Conservation (phyloP, 2,329 filamentous ascomycete genomes). For the Pseudopithomyces chartarum region DNA sequence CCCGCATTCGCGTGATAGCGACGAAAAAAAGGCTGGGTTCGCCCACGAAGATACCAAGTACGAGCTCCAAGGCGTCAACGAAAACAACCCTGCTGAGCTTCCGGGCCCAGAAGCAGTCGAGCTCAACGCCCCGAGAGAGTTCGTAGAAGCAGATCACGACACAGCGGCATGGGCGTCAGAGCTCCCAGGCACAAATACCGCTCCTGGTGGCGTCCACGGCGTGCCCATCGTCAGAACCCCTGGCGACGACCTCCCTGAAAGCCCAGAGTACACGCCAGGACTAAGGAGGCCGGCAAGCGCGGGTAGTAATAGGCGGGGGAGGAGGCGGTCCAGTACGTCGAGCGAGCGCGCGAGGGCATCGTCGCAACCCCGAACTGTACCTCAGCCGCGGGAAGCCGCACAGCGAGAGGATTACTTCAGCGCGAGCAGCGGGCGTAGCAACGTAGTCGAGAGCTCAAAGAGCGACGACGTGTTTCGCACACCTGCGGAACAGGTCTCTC, state of each 20-base stretch:
- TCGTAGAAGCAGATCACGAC: constrained; percentile 22
- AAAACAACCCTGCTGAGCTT: constrained; percentile 22
- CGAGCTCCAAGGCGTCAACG: constrained; percentile 23
- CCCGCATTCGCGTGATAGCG: background rate
- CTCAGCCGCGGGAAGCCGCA: background rate
- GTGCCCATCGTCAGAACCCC: constrained; percentile 26
- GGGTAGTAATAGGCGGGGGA: background rate
- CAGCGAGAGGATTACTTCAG: background rate
- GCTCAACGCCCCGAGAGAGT: constrained; percentile 16
- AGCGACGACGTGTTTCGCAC: background rate
- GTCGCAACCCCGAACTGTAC: background rate
- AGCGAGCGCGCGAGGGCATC: background rate
- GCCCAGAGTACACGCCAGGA: constrained; percentile 15
- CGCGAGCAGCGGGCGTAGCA: background rate
- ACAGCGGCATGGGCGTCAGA: constrained; percentile 20
- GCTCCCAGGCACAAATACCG: constrained; percentile 21
- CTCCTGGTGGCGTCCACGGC: constrained; percentile 16
- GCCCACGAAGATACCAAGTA: constrained; percentile 8
- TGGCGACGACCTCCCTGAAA: constrained; percentile 21
- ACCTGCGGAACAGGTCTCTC: background rate
- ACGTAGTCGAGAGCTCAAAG: background rate
- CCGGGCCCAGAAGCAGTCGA: constrained; percentile 13
- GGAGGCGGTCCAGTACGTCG: background rate
- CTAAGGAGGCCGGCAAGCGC: constrained; percentile 1
- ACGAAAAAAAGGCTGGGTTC: constrained; percentile 11